A percentile compares a stretch with the other conserved stretches of the same genome.
phyloP scores from a whole-genome alignment of 192 early-diverging fungal genomes.

The Glomus cerebriforme region DNA sequence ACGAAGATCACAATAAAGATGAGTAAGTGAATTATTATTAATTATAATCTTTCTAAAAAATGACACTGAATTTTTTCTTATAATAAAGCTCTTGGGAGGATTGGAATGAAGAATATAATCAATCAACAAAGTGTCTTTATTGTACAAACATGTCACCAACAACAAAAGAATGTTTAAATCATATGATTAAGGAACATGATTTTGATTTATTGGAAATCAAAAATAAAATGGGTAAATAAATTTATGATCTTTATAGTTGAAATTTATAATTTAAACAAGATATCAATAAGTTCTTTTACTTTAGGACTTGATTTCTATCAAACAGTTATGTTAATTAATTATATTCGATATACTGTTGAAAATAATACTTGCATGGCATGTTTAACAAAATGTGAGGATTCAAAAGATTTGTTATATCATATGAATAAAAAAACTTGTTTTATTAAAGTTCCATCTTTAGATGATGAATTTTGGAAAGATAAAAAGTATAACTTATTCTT shows the following conservation, averaged over 20 bases:
- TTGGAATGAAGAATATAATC: constrained; percentile 71
- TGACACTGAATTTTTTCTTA: background rate
- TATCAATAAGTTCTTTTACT: background rate
- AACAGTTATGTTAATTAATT: constrained; percentile 85
- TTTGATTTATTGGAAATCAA: constrained; percentile 74
- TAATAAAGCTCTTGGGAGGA: constrained; percentile 72
- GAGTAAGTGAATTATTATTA: constrained; percentile 55
- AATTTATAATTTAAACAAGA: background rate
- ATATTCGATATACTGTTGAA: constrained; percentile 71
- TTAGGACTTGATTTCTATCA: constrained; percentile 79
- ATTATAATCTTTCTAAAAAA: background rate
- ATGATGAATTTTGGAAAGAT: constrained; percentile 73
- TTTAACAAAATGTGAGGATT: constrained; percentile 45
- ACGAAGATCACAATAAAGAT: constrained; percentile 63
- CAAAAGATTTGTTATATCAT: constrained; percentile 60
- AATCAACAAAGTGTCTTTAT: constrained; percentile 80
- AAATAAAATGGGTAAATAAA: constrained; percentile 32
- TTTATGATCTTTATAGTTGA: background rate
- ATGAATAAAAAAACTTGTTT: constrained; percentile 57
- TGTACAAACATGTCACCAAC: constrained; percentile 64
- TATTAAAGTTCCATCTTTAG: constrained; percentile 50
- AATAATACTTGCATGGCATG: constrained; percentile 74
- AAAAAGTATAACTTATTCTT: constrained; percentile 49
- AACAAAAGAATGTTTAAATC: constrained; percentile 64
- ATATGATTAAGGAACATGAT: constrained; percentile 73